phyloP scores from a whole-genome alignment of 345 rosid genomes.

The Eucalyptus erythrocorys region DNA sequence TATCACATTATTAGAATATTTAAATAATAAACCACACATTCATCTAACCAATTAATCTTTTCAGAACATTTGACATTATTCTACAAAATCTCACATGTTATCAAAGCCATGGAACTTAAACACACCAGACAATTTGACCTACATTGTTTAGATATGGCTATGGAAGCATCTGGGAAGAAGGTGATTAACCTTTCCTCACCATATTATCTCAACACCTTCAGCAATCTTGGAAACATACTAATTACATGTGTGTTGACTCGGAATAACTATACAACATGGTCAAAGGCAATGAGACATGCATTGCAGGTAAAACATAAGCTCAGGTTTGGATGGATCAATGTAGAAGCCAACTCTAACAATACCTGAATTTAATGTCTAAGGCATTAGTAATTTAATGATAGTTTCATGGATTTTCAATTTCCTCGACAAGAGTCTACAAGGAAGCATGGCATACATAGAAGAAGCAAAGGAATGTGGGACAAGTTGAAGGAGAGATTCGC shows the following conservation, averaged over 20 bases:
- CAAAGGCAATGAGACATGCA: background rate
- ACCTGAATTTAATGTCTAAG: background rate
- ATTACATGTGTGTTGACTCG: background rate
- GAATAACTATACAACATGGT: background rate
- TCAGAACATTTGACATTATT: rapidly evolving
- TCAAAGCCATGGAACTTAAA: background rate
- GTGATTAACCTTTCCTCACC: background rate
- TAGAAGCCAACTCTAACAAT: background rate
- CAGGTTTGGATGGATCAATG: background rate
- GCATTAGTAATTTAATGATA: background rate
- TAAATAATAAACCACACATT: too few relatives aligned
- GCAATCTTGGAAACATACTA: background rate
- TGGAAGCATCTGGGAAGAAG: background rate
- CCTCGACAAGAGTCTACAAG: background rate
- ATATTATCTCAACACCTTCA: background rate
- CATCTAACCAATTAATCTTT: too few relatives aligned
- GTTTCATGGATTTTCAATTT: background rate
- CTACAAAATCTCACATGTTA: too few relatives aligned
- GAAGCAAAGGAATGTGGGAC: background rate
- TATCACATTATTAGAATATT: too few relatives aligned
- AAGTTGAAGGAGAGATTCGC: background rate
- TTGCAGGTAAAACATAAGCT: background rate
- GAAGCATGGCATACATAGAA: background rate
- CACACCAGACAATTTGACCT: background rate
- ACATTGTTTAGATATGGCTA: background rate